A percentile compares a stretch with the other conserved stretches of the same genome.
Evolutionary conservation across 2,329 filamentous ascomycete species (phyloP).

Genomic region (Rhynchosporium secalis): DNA sequence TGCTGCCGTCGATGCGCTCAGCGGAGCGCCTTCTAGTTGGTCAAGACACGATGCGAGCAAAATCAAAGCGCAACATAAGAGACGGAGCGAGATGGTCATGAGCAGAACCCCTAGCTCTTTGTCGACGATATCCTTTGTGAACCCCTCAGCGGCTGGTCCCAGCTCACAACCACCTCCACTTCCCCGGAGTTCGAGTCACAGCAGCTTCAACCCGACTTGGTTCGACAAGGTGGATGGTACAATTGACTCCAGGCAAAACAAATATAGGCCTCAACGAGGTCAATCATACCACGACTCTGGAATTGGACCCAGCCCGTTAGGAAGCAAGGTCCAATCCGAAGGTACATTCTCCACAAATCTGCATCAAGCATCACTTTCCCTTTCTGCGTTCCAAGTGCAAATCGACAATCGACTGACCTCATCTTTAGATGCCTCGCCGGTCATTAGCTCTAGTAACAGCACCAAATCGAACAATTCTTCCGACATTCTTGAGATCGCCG

Average conservation of each 20-base stretch:
- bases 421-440: constrained; percentile 32
- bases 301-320: constrained; percentile 36
- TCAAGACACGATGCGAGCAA: constrained; percentile 42
- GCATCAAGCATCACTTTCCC: constrained; percentile 1
- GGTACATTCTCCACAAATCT: constrained; percentile 27
- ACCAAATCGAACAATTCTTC: constrained; percentile 30
- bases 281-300: constrained; percentile 37
- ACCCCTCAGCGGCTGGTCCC: constrained; percentile 20
- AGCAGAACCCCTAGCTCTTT: constrained; percentile 33
- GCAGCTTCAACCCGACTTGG: constrained; percentile 37
- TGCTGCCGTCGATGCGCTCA: constrained; percentile 58
- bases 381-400: constrained; percentile 3
- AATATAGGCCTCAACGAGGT: constrained; percentile 24
- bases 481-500: constrained; percentile 34
- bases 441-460: constrained; percentile 34
- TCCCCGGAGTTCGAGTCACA: constrained; percentile 33
- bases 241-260: constrained; percentile 19
- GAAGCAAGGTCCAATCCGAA: constrained; percentile 35
- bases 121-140: constrained; percentile 29
- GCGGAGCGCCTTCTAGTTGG: constrained; percentile 54
- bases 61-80: constrained; percentile 38
- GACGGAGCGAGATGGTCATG: constrained; percentile 35
- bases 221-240: constrained; percentile 31
- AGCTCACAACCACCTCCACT: constrained; percentile 22
- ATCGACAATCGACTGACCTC: constrained; percentile 21